Evolutionary conservation across 129 eudicot species (phyloP).

Genomic region (Escallonia herrerae): DNA sequence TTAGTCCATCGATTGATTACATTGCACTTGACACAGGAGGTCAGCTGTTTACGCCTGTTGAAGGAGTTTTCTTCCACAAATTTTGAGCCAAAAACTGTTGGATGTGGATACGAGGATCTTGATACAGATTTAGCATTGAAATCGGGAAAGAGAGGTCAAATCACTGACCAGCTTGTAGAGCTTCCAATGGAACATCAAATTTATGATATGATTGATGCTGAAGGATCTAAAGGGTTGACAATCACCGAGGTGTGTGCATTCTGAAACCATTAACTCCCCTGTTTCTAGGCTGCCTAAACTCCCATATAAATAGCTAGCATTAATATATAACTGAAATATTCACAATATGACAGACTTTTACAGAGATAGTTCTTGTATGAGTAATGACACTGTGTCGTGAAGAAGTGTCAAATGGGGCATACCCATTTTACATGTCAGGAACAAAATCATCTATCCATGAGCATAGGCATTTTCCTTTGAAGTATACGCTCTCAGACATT

Average conservation of each 20-base stretch:
- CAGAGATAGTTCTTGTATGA: too few relatives aligned
- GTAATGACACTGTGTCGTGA: too few relatives aligned
- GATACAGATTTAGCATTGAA: constrained; percentile 41
- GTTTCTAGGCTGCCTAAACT: constrained; percentile 4
- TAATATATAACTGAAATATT: too few relatives aligned
- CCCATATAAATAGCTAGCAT: too few relatives aligned
- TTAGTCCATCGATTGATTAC: background rate
- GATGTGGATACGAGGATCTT: constrained; percentile 39
- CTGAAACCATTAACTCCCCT: background rate
- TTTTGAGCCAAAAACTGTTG: constrained; percentile 49
- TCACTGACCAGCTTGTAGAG: constrained; percentile 75
- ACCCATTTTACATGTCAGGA: too few relatives aligned
- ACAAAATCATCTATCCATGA: too few relatives aligned
- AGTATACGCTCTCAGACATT: too few relatives aligned
- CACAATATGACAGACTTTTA: too few relatives aligned
- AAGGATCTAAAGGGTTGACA: constrained; percentile 81
- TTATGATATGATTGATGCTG: constrained; percentile 79
- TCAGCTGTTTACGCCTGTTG: constrained; percentile 65
- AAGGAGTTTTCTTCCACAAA: constrained; percentile 62
- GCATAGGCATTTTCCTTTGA: too few relatives aligned
- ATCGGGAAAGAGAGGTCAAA: constrained; percentile 52
- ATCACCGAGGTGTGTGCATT: constrained; percentile 42
- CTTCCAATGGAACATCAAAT: constrained; percentile 90
- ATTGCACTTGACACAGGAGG: constrained; percentile 39
- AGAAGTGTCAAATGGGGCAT: too few relatives aligned